These are phyloP conservation scores for Adansonia madagascariensis DNA, from an alignment of 441 rosid genomes.

Conservation along the genomic window DNA sequence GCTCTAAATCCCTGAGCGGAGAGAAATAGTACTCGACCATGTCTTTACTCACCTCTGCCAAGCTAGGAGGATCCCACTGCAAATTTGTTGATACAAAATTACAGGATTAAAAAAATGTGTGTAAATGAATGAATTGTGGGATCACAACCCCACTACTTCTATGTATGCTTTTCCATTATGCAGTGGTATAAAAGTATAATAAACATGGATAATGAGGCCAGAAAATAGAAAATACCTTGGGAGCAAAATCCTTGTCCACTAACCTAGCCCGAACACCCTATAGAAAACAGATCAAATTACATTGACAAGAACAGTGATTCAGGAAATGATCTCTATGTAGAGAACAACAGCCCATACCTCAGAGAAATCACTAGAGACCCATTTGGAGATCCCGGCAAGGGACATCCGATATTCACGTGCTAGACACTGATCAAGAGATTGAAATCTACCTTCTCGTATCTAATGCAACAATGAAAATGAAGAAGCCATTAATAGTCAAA, in stretches of 20 bases:
- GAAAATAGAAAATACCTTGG: slow-evolving; percentile 59
- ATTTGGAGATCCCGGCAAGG: slow-evolving; percentile 52
- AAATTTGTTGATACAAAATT: slow-evolving; percentile 24
- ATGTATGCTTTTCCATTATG: not conserved
- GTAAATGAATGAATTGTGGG: too few relatives aligned
- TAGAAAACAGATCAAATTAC: slow-evolving; percentile 1
- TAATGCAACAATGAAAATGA: slow-evolving; percentile 34
- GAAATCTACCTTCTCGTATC: slow-evolving; percentile 93
- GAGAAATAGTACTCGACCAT: slow-evolving; percentile 73
- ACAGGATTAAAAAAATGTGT: not conserved
- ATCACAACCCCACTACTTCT: slow-evolving; percentile 18
- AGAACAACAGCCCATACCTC: not conserved
- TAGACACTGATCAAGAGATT: slow-evolving; percentile 82
- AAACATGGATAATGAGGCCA: not conserved
- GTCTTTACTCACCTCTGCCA: slow-evolving; percentile 72
- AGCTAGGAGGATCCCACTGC: slow-evolving; percentile 91
- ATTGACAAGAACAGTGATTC: slow-evolving; percentile 9
- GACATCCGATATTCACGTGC: slow-evolving; percentile 78
- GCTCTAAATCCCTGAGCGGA: slow-evolving; percentile 50
- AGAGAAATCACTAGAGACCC: slow-evolving; percentile 9
- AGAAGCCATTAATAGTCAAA: not conserved
- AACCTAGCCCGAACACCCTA: slow-evolving; percentile 83
- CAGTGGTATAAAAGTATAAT: not conserved
- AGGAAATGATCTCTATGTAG: not conserved
- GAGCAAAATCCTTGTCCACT: slow-evolving; percentile 86